Percentiles rank a stretch among this genome's conserved stretches.
Conservation (phyloP, 352 stramenopile genomes). For the Pythium brassicae region DNA sequence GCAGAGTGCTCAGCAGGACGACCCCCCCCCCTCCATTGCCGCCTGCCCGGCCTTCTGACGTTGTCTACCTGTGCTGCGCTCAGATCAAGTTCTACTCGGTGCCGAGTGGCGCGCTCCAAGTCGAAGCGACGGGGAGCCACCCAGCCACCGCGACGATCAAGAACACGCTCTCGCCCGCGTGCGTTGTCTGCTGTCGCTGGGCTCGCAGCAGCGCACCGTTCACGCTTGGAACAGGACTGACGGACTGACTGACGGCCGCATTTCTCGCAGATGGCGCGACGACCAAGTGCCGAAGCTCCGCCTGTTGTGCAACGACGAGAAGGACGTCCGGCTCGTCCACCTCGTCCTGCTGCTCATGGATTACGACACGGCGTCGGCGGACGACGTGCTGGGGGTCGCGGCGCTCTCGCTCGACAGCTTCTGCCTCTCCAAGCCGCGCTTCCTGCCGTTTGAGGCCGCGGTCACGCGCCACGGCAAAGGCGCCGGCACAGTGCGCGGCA, state of each 20-base stretch:
- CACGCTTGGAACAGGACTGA: too few species aligned
- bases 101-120: slow-evolving; percentile 44
- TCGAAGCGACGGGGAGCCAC: slow-evolving; percentile 40
- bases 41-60: too few species aligned
- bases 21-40: too few species aligned
- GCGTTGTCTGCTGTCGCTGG: too few species aligned
- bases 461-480: slow-evolving; percentile 52
- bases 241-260: not conserved
- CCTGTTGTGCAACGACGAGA: slow-evolving; percentile 42
- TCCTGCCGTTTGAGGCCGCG: slow-evolving; percentile 48
- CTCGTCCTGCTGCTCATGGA: slow-evolving; percentile 78
- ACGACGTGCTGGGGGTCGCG: slow-evolving; percentile 67
- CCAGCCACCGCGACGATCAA: slow-evolving; percentile 59
- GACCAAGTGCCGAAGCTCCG: slow-evolving; percentile 64
- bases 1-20: too few species aligned
- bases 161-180: slow-evolving; percentile 58
- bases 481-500: slow-evolving; percentile 44
- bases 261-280: slow-evolving; percentile 41
- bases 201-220: too few species aligned
- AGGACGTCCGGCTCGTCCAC: slow-evolving; percentile 57
- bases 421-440: slow-evolving; percentile 32
- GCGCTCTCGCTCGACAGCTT: slow-evolving; percentile 57
- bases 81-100: slow-evolving; percentile 76
- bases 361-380: slow-evolving; percentile 68
- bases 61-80: not conserved